Conservation (phyloP, 2,329 filamentous ascomycete genomes). For the Scedosporium dehoogii region DNA sequence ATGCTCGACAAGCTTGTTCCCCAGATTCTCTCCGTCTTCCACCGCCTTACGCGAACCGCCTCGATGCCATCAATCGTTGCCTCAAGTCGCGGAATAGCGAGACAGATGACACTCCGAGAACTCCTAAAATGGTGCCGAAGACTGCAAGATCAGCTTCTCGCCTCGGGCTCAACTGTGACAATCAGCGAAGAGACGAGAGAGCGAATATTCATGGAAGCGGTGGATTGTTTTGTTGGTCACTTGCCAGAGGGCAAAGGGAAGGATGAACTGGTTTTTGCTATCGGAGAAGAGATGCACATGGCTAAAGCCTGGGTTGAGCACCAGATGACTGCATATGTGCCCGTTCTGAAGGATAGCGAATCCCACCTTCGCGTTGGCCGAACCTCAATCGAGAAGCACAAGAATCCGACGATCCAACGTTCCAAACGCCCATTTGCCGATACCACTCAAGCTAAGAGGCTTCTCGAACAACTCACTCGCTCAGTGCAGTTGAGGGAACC, state of each 20-base stretch:
- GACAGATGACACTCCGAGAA: slow-evolving; percentile 62
- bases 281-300: slow-evolving; percentile 82
- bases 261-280: slow-evolving; percentile 50
- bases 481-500: slow-evolving; percentile 80
- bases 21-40: slow-evolving; percentile 50
- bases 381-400: slow-evolving; percentile 50
- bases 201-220: slow-evolving; percentile 84
- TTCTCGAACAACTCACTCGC: slow-evolving; percentile 81
- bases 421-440: slow-evolving; percentile 69
- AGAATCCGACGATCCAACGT: slow-evolving; percentile 34
- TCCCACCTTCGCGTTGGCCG: slow-evolving; percentile 54
- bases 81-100: slow-evolving; percentile 37
- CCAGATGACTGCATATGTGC: slow-evolving; percentile 63
- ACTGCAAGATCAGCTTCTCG: slow-evolving; percentile 54
- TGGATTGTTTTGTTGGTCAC: slow-evolving; percentile 85
- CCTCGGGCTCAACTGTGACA: slow-evolving; percentile 11
- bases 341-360: slow-evolving; percentile 54
- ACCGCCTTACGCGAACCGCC: slow-evolving; percentile 36
- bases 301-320: slow-evolving; percentile 73
- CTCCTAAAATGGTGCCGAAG: slow-evolving; percentile 86
- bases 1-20: slow-evolving; percentile 53
- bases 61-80: slow-evolving; percentile 14
- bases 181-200: slow-evolving; percentile 59
- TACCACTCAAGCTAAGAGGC: slow-evolving; percentile 71
- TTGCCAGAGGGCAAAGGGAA: slow-evolving; percentile 57